Conservation (phyloP, 148 eudicot species). For the Dysphania ambrosioides region DNA sequence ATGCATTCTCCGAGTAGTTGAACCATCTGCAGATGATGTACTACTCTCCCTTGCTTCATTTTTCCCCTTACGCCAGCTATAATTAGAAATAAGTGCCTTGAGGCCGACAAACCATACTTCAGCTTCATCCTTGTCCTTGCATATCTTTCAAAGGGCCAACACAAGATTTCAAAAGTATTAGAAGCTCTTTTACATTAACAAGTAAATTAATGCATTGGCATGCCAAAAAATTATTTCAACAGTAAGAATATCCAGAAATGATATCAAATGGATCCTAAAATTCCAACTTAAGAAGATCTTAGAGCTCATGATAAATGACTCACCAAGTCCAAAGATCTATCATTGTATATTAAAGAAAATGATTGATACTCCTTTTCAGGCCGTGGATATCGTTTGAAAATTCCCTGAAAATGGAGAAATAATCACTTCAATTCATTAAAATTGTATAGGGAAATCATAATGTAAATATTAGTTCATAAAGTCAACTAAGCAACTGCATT, state of each 20-base stretch:
- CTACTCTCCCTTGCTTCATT: conserved; percentile 50
- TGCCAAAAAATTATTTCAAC: background rate
- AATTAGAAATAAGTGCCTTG: conserved; percentile 66
- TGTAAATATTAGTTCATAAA: background rate
- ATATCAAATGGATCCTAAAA: background rate
- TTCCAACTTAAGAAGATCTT: background rate
- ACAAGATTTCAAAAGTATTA: conserved; percentile 13
- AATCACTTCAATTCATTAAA: background rate
- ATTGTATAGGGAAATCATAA: background rate
- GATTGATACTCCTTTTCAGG: conserved; percentile 97
- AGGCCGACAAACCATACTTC: conserved; percentile 90
- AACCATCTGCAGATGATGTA: conserved; percentile 44
- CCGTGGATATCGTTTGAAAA: conserved; percentile 90
- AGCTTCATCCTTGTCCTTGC: conserved; percentile 98
- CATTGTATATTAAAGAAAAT: conserved; percentile 76
- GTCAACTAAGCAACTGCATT: background rate
- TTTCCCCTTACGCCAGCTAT: conserved; percentile 45
- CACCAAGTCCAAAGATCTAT: conserved; percentile 92
- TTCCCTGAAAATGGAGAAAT: conserved; percentile 42
- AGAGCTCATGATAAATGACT: conserved; percentile 26
- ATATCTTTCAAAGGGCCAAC: conserved; percentile 53
- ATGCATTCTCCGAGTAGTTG: conserved; percentile 38
- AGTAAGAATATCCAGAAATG: background rate
- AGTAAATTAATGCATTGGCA: conserved; percentile 1
- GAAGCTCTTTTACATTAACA: background rate